Percentiles rank a stretch among this genome's conserved stretches.
Evolutionary conservation across 2,329 filamentous ascomycete genomes (phyloP).

Genomic region (Neonectria ditissima): DNA sequence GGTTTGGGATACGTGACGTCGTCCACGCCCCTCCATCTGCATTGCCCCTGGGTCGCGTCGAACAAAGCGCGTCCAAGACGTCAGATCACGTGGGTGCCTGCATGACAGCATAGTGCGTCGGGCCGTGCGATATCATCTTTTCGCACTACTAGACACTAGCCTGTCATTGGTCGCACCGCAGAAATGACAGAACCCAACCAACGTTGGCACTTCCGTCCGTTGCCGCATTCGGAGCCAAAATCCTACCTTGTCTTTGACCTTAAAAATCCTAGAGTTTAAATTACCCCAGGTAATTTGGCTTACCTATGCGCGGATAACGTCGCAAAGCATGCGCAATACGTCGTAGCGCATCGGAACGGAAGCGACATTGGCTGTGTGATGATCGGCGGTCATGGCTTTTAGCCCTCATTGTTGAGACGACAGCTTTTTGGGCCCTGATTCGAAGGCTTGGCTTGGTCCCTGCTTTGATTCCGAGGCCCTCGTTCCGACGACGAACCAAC

Average conservation of each 20-base stretch:
- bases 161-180: not conserved
- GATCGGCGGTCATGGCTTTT: not conserved
- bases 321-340: not conserved
- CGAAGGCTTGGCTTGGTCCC: not conserved
- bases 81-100: constrained; percentile 13
- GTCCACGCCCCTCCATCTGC: constrained; percentile 28
- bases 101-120: not conserved
- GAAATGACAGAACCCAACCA: no score
- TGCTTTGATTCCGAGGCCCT: not conserved
- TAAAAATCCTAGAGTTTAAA: not conserved
- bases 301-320: not conserved
- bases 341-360: not conserved
- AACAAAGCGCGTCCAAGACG: constrained; percentile 20
- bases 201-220: not conserved
- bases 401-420: not conserved
- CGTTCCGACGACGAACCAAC: not conserved
- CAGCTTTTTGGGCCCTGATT: not conserved
- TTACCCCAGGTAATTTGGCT: constrained; percentile 1
- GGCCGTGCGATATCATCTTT: not conserved
- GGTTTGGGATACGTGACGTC: constrained; percentile 27
- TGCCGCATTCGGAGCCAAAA: not conserved
- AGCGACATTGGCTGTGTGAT: not conserved
- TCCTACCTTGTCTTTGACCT: constrained; percentile 1
- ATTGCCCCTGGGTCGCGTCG: constrained; percentile 24
- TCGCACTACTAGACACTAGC: not conserved